Base-by-base conservation (phyloP, 176 grass and related monocot species). In the Juncus effusus region DNA sequence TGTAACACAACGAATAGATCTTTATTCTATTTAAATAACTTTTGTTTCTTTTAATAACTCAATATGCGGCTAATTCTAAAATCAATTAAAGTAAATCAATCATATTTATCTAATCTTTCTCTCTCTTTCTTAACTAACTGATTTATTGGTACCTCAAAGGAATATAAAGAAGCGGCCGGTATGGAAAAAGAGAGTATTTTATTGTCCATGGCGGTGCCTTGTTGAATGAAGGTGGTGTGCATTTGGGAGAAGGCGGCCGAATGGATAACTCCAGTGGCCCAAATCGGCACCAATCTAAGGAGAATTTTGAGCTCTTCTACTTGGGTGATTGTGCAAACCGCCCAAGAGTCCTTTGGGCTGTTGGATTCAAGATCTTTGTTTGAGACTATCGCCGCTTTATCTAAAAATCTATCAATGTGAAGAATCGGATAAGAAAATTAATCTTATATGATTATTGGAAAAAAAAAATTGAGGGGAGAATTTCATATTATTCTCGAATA, bases 141-240 rank as follows among this genome's bases (percentile, higher is more conserved):
- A 28, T 28, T 28, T 28, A 28, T 28, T 28, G 19, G 1, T 64
- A 90, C 81, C 74, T 87, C 80, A 38, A 87, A 87, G 37, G 83
- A 87, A 64, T 76, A 84, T 56, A 90, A 59, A 53, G 91, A 87
- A 38, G 91, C 84, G 2, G 91, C 75, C 70, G 91, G 87, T 61
- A 90, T 72, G 9, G 81, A 80, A 13, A 95, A 19, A 0, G 81
- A 82, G 2, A 81, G 73, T 59, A 90, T 71, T 15, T 53, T 85
- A 53, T 80, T 87, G 69, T 95, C 64, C 87, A 90, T 87, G 69
- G 82, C 67, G 59, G 54, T 84, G 62, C 90, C 90, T 55, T 95
- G 90, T 56, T 95, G 90, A 62, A 95, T 95, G 61, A 90, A 95
- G 52, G 90, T 95, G 37, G 80, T 95, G 57, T 80, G 79, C 86